Percentiles rank a stretch among this genome's conserved stretches.
Conservation (phyloP, 768 basidiomycete genomes). For the Mycena belliarum region DNA sequence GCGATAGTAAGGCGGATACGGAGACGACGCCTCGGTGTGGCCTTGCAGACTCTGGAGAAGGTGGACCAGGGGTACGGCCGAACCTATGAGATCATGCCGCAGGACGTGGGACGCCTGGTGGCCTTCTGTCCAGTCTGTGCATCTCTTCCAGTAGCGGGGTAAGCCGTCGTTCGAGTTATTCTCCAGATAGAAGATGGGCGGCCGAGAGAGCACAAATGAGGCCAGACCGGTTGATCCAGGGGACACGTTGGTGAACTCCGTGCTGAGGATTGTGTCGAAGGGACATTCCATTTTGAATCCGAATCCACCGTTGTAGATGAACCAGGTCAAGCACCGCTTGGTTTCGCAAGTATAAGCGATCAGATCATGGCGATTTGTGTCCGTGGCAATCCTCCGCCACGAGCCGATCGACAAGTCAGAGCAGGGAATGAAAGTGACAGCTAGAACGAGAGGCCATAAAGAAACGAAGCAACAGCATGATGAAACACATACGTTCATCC, state of each 20-base stretch:
- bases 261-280: conserved; percentile 60
- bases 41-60: conserved; percentile 50
- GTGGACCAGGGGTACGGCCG: conserved; percentile 59
- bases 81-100: conserved; percentile 66
- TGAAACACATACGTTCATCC: conserved; percentile 61
- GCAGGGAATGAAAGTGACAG: conserved; percentile 76
- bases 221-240: conserved; percentile 57
- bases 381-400: conserved; percentile 73
- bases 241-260: conserved; percentile 54
- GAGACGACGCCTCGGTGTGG: conserved; percentile 32
- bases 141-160: conserved; percentile 58
- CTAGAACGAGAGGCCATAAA: conserved; percentile 34
- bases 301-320: conserved; percentile 68
- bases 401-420: conserved; percentile 72
- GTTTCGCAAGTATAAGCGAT: conserved; percentile 74
- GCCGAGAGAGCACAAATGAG: conserved; percentile 62
- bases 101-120: conserved; percentile 65
- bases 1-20: conserved; percentile 39
- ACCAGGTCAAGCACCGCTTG: conserved; percentile 74
- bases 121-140: conserved; percentile 77
- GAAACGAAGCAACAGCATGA: background rate
- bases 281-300: conserved; percentile 88
- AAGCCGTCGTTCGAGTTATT: conserved; percentile 36
- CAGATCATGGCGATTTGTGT: conserved; percentile 59
- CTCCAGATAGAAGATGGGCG: conserved; percentile 73